Evolutionary conservation across 2,329 filamentous ascomycete genomes (phyloP), one percentile per base, ranked within the genome.

Genomic region (Emericellopsis cladophorae): DNA sequence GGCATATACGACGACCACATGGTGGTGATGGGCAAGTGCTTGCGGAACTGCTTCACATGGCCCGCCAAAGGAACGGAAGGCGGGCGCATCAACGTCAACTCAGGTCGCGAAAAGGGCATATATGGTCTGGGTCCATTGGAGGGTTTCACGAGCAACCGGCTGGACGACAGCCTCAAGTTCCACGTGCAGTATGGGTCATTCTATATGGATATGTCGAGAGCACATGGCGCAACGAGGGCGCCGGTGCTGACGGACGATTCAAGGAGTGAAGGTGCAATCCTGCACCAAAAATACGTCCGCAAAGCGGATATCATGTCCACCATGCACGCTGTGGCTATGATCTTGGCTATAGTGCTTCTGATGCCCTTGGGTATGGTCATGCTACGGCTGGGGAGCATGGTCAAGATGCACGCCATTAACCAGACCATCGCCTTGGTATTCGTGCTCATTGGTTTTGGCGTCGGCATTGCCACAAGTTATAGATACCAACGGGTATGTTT

Each of bases 121-220:
- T 81, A 68, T 51, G 77, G 72, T 15, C 58, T 70, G 18, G 76
- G 76, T 0, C 68, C 71, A 5, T 49, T 52, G n/a, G 65, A 64
- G 32, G 49, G 54, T 14, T 55, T 68, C 22, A 52, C 55, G 18
- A 70, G 62, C 41, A 57, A 76, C 47, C 57, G 59, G 31, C 40
- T 50, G 2, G 55, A 57, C 10, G 70, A 68, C 0, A 57, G 58
- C 10, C 60, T 79, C 41, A 66, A 66, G 49, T 66, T 68, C 34
- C 77, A 81, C 52, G 52, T 57, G 34, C 62, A 61, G 36, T 74
- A 71, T 47, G 75, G 76, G 36, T 54, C 55, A 7, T 80, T 81
- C 53, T 61, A 56, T 2, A 67, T 80, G 53, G 66, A 80, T 51
- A 60, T 80, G 55, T 60, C 59, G 21, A 60, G 61, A 34, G 75